Conservation (phyloP, 2,329 filamentous ascomycete species). For the Talaromyces verruculosus region DNA sequence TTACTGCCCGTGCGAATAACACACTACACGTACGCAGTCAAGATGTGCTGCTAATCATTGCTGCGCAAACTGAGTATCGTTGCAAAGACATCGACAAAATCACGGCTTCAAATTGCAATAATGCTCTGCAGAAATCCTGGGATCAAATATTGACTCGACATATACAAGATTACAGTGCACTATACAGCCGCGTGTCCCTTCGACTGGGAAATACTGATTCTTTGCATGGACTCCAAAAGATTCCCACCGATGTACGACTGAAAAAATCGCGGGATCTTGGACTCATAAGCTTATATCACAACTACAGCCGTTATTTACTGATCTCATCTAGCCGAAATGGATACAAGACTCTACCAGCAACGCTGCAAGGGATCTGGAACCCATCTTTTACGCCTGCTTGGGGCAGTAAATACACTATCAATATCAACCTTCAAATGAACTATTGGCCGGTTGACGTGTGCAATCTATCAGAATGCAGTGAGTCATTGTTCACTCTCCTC, state of each 20-base stretch:
- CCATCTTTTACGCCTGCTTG: slow-evolving; percentile 49
- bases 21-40: slow-evolving; percentile 38
- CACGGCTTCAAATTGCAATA: slow-evolving; percentile 31
- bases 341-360: slow-evolving; percentile 50
- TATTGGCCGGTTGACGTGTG: slow-evolving; percentile 59
- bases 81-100: slow-evolving; percentile 26
- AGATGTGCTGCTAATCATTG: slow-evolving; percentile 39
- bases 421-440: slow-evolving; percentile 64
- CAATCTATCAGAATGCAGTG: slow-evolving; percentile 44
- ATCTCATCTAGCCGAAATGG: slow-evolving; percentile 55
- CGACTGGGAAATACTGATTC: neutral
- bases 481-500: slow-evolving; percentile 40
- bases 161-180: slow-evolving; percentile 35
- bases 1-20: slow-evolving; percentile 37
- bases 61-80: slow-evolving; percentile 45
- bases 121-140: slow-evolving; percentile 28
- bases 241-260: slow-evolving; percentile 35
- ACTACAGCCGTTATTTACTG: slow-evolving; percentile 56
- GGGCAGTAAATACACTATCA: slow-evolving; percentile 58
- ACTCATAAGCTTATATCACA: slow-evolving; percentile 55
- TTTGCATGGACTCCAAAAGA: slow-evolving; percentile 12
- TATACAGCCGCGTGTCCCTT: slow-evolving; percentile 34
- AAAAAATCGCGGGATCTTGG: slow-evolving; percentile 48
- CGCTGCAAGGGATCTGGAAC: slow-evolving; percentile 59
- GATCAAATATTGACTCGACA: slow-evolving; percentile 32